phyloP scores from a whole-genome alignment of 192 early-diverging fungal genomes.

The Entomortierella lignicola region DNA sequence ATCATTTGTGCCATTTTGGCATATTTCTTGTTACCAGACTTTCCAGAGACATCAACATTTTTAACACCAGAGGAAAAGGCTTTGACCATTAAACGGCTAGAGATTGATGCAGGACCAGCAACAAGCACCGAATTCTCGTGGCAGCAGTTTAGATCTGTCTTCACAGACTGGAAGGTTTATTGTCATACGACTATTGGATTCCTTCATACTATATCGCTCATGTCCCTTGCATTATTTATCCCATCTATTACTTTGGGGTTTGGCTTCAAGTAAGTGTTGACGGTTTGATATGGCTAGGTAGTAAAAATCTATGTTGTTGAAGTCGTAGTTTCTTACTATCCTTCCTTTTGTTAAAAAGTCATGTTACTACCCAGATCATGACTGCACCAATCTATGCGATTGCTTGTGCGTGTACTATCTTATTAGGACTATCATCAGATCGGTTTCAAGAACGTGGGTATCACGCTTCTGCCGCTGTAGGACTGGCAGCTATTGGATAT shows the following conservation, averaged over 20 bases:
- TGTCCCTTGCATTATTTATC: slow-evolving; percentile 72
- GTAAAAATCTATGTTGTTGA: slow-evolving; percentile 4
- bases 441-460: slow-evolving; percentile 53
- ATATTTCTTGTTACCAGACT: slow-evolving; percentile 56
- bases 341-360: slow-evolving; percentile 16
- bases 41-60: slow-evolving; percentile 58
- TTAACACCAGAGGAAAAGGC: slow-evolving; percentile 55
- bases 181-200: slow-evolving; percentile 68
- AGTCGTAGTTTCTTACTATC: slow-evolving; percentile 1
- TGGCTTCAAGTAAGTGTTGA: slow-evolving; percentile 1
- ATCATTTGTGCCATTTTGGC: slow-evolving; percentile 44
- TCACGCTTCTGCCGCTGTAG: slow-evolving; percentile 34
- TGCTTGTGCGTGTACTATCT: slow-evolving; percentile 37
- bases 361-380: slow-evolving; percentile 49
- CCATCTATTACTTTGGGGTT: slow-evolving; percentile 73
- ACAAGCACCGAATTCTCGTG: slow-evolving; percentile 58
- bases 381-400: slow-evolving; percentile 61
- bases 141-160: slow-evolving; percentile 56
- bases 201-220: slow-evolving; percentile 66
- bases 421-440: slow-evolving; percentile 20
- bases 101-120: slow-evolving; percentile 57
- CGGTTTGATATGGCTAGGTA: too few species aligned
- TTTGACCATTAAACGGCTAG: slow-evolving; percentile 51
- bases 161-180: slow-evolving; percentile 60
- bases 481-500: slow-evolving; percentile 56